Conservation (phyloP, 106 monocot species). For the Dendrobium nobile region DNA sequence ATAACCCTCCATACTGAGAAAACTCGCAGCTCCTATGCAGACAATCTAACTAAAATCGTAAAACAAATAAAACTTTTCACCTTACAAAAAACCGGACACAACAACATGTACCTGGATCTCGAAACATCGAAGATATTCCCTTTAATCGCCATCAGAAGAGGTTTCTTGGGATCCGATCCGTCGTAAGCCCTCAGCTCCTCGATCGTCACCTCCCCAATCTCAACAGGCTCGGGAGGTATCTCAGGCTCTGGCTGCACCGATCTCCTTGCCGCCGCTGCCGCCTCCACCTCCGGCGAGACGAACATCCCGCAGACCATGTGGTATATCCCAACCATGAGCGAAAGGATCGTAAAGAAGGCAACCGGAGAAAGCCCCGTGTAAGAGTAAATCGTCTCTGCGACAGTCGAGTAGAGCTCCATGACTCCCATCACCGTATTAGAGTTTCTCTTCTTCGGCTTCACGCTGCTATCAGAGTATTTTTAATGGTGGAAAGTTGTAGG, state of each 20-base stretch:
- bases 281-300: slow-evolving; percentile 38
- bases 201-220: slow-evolving; percentile 58
- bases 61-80: not conserved
- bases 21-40: not conserved
- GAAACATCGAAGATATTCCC: slow-evolving; percentile 80
- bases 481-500: too few species aligned
- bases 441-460: not conserved
- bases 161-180: slow-evolving; percentile 71
- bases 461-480: too few species aligned
- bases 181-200: slow-evolving; percentile 58
- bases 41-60: not conserved
- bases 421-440: not conserved
- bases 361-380: slow-evolving; percentile 72
- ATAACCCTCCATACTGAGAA: not conserved
- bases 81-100: not conserved
- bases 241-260: not conserved
- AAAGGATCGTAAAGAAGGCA: slow-evolving; percentile 70
- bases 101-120: slow-evolving; percentile 32
- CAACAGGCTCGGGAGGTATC: slow-evolving; percentile 34
- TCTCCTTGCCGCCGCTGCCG: not conserved
- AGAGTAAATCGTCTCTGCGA: slow-evolving; percentile 40
- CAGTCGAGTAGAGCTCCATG: slow-evolving; percentile 19
- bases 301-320: slow-evolving; percentile 66
- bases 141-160: slow-evolving; percentile 72
- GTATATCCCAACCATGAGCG: slow-evolving; percentile 70